Percentiles rank a stretch among this genome's conserved stretches.
These are phyloP conservation scores for Cyclocybe aegerita DNA, from an alignment of 768 basidiomycete species.

Conservation along the genomic window DNA sequence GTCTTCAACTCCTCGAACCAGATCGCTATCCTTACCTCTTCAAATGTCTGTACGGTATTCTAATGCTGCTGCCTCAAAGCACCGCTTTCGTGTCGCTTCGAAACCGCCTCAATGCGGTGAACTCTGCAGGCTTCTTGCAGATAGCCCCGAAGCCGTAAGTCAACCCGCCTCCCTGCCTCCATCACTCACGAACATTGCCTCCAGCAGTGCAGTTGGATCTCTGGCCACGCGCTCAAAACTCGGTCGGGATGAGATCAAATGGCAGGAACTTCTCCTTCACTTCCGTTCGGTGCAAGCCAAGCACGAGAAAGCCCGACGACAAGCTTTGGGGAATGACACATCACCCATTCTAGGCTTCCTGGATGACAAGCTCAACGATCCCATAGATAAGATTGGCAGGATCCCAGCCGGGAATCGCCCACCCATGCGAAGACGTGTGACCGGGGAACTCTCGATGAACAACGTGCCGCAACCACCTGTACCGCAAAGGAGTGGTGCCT, in stretches of 20 bases:
- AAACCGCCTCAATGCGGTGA: slow-evolving; percentile 92
- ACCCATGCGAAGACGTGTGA: slow-evolving; percentile 59
- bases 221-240: slow-evolving; percentile 71
- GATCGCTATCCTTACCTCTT: slow-evolving; percentile 95
- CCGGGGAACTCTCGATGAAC: slow-evolving; percentile 43
- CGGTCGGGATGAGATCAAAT: slow-evolving; percentile 89
- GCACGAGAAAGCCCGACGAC: slow-evolving; percentile 89
- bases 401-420: slow-evolving; percentile 36
- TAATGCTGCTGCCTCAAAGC: slow-evolving; percentile 97
- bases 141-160: slow-evolving; percentile 83
- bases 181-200: neutral
- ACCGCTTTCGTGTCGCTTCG: slow-evolving; percentile 93
- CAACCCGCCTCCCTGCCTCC: neutral
- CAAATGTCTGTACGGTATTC: slow-evolving; percentile 94
- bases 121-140: slow-evolving; percentile 91
- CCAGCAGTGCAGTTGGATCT: slow-evolving; percentile 25
- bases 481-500: slow-evolving; percentile 41
- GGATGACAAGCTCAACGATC: slow-evolving; percentile 39
- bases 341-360: slow-evolving; percentile 49
- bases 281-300: slow-evolving; percentile 88
- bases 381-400: slow-evolving; percentile 19
- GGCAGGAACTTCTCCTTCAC: slow-evolving; percentile 91
- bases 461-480: slow-evolving; percentile 23
- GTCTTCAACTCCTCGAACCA: slow-evolving; percentile 93
- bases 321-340: slow-evolving; percentile 65